Conservation (phyloP, 768 basidiomycete species). For the Phlebiopsis flavidoalba region DNA sequence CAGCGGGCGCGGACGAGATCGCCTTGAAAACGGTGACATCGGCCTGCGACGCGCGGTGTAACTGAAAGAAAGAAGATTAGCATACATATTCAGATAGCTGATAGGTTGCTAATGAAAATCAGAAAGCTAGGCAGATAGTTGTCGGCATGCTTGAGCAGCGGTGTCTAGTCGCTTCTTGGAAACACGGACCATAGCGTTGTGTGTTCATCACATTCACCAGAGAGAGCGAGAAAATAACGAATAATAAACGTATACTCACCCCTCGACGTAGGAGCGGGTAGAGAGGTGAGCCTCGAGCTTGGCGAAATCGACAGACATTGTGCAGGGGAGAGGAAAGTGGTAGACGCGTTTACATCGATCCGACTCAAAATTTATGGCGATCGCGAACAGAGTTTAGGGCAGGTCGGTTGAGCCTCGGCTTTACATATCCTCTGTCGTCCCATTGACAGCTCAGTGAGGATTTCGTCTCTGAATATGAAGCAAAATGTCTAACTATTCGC, state of each 20-base stretch:
- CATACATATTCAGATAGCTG: conserved; percentile 1
- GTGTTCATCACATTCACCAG: conserved; percentile 48
- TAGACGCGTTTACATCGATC: conserved; percentile 7
- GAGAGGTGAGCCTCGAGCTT: conserved; percentile 86
- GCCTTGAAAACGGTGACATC: conserved; percentile 91
- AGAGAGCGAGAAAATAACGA: conserved; percentile 3
- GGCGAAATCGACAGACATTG: conserved; percentile 62
- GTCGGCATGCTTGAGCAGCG: conserved; percentile 75
- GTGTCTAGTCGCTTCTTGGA: conserved; percentile 93
- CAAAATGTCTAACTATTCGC: background rate
- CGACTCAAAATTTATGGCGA: conserved; percentile 12
- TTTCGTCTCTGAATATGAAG: background rate
- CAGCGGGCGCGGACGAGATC: conserved; percentile 60
- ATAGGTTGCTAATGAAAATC: conserved; percentile 31
- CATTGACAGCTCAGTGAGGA: background rate
- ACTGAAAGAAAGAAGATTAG: conserved; percentile 35
- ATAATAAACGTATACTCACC: conserved; percentile 50
- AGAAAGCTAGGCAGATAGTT: conserved; percentile 67
- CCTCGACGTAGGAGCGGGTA: conserved; percentile 85
- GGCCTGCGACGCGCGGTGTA: conserved; percentile 89
- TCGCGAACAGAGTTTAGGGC: conserved; percentile 10
- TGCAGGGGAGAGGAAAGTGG: conserved; percentile 16
- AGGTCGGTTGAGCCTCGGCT: background rate
- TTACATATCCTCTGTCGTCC: background rate
- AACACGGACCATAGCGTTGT: conserved; percentile 92